Base-by-base conservation (phyloP, 768 basidiomycete genomes). In the Obba rivulosa region DNA sequence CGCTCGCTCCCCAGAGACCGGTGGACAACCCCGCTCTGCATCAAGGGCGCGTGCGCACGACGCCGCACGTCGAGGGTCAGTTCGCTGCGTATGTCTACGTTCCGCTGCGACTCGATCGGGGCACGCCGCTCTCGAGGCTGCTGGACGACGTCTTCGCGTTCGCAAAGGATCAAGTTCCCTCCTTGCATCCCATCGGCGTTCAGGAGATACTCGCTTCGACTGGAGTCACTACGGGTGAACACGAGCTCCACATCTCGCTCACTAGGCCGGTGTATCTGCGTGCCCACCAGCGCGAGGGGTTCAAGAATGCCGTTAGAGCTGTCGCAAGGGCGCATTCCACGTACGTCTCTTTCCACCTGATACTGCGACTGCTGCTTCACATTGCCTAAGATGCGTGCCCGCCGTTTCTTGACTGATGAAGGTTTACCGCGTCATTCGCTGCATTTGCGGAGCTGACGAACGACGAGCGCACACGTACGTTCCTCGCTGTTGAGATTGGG, bases 1-100 rank as follows among this genome's bases (percentile, higher is more conserved):
- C 73, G 31, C 61, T 90, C 41, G 59, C 67, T 2, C 58, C 71
- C 3, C 60, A 74, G 38, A 63, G 56, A 1, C 89, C 85, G 0
- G 61, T 77, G 4, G 89, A 93, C 61, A 70, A 90, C 57, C 92
- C 92, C 2, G 67, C 81, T 3, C 67, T 80, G 14, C 93, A 96
- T 62, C 92, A 94, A 70, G 94, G 94, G 13, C 79, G 93, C 24
- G 72, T 71, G 41, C 80, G 94, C 24, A 72, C 81, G 0, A 73
- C 71, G 1, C 90, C 91, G 2, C 89, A 91, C 60, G 81, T 92
- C 3, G 86, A 91, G 11, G 94, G 94, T 0, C 92, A 94, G 60
- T 94, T 80, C 62, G 81, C 83, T 1, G 73, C 85, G 3, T 80
- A 94, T 67, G 75, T 93, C 45, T 94, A 86, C 61, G 70, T 91